phyloP scores from a whole-genome alignment of 345 rosid genomes.

The Gossypium longicalyx region DNA sequence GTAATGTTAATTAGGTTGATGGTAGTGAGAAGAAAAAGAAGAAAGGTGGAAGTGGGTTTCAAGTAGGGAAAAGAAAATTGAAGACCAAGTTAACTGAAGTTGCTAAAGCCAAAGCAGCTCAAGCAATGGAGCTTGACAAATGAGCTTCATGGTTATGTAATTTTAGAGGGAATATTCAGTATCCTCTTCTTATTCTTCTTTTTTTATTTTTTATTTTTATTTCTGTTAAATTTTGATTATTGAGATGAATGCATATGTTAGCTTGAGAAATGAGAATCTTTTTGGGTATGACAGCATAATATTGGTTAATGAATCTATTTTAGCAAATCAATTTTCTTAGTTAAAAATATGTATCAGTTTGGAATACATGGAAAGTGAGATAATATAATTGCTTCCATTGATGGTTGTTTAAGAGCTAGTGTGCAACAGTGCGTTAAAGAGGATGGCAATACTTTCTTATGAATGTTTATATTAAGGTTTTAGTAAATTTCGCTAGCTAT shows the following conservation, averaged over 20 bases:
- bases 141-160: slow-evolving; percentile 31
- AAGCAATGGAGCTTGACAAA: slow-evolving; percentile 93
- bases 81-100: slow-evolving; percentile 75
- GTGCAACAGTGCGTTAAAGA: background rate
- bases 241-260: background rate
- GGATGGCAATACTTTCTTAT: background rate
- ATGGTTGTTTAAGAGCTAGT: background rate
- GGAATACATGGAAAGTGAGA: background rate
- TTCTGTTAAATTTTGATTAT: background rate
- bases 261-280: slow-evolving; percentile 3
- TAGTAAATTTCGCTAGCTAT: background rate
- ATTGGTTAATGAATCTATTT: background rate
- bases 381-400: background rate
- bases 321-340: background rate
- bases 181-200: too few relatives aligned
- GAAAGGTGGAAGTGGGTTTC: slow-evolving; percentile 63
- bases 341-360: background rate
- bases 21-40: slow-evolving; percentile 61
- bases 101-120: slow-evolving; percentile 84
- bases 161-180: background rate
- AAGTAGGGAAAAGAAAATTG: slow-evolving; percentile 79
- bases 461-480: background rate
- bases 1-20: slow-evolving; percentile 52
- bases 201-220: background rate
- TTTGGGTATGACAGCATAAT: background rate